These are phyloP conservation scores for Emiliania huxleyi DNA, from an alignment of 78 protist genomes.

Conservation along the genomic window DNA sequence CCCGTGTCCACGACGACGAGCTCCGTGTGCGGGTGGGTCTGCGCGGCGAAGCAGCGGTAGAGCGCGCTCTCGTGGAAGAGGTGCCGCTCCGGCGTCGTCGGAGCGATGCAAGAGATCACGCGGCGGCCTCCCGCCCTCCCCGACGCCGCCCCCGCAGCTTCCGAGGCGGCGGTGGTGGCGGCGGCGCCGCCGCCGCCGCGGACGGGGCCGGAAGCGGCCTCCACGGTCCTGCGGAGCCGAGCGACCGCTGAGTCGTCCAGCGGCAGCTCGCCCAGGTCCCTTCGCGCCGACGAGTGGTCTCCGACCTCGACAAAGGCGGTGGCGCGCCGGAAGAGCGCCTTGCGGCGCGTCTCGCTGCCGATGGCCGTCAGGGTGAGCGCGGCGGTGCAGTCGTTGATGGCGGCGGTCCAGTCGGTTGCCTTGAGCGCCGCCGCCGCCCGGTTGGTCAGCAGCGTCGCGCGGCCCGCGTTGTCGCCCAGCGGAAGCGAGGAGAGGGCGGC, in stretches of 20 bases:
- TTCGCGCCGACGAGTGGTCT: not conserved
- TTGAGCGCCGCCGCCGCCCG: not conserved
- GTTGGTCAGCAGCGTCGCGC: not conserved
- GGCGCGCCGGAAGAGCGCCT: not conserved
- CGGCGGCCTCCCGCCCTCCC: no score
- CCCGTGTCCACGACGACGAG: not conserved
- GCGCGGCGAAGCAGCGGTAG: conserved; percentile 14
- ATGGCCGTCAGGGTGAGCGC: not conserved
- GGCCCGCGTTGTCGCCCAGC: not conserved
- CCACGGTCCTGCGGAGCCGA: not conserved
- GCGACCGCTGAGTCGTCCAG: not conserved
- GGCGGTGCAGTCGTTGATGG: not conserved
- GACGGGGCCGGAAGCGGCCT: not conserved
- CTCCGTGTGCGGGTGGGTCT: not conserved
- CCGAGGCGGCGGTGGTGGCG: not conserved
- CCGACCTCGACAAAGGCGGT: not conserved
- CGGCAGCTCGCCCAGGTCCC: not conserved
- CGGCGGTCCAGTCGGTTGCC: not conserved
- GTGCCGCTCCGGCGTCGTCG: not conserved
- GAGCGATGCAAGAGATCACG: not conserved
- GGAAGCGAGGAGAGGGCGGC: not conserved
- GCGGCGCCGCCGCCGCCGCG: not conserved
- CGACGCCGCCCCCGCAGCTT: not conserved
- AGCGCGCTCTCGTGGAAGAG: not conserved
- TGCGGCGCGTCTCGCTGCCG: not conserved